These are phyloP conservation scores for Biscogniauxia marginata DNA, from an alignment of 2,329 filamentous ascomycete species.

Conservation along the genomic window DNA sequence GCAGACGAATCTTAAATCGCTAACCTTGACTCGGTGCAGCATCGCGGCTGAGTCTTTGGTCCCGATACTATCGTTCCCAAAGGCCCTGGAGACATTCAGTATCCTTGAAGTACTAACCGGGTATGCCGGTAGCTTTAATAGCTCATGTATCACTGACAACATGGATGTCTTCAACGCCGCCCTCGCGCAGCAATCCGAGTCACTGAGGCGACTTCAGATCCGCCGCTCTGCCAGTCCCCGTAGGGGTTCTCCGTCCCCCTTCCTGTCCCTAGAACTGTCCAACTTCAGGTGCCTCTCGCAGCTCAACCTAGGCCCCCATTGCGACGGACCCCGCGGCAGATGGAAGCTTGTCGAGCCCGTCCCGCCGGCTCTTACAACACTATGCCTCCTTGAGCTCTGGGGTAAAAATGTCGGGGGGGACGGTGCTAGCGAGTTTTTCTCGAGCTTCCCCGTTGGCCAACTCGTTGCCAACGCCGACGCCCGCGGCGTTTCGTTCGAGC, in stretches of 20 bases:
- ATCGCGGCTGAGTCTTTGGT: neutral
- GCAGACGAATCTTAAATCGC: neutral
- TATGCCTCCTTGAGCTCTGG: neutral
- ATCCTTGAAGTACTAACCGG: neutral
- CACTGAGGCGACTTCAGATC: neutral
- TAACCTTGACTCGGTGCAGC: neutral
- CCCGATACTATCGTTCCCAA: neutral
- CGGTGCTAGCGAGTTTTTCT: neutral
- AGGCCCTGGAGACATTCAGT: neutral
- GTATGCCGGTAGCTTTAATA: neutral
- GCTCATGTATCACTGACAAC: neutral
- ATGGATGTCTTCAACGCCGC: neutral
- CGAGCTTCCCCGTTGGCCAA: neutral
- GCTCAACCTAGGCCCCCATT: neutral
- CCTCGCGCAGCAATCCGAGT: neutral
- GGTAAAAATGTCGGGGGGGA: neutral
- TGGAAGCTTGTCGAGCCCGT: neutral
- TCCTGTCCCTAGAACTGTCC: neutral
- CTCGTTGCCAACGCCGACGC: neutral
- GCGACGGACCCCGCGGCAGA: neutral
- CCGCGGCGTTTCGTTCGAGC: neutral
- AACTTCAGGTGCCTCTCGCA: neutral
- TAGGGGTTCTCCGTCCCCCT: too few relatives aligned
- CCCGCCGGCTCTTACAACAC: neutral
- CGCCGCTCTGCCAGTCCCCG: neutral